Evolutionary conservation across 2,329 filamentous ascomycete species (phyloP), one percentile per base, ranked within the genome.

Genomic region (Metarhizium anisopliae): DNA sequence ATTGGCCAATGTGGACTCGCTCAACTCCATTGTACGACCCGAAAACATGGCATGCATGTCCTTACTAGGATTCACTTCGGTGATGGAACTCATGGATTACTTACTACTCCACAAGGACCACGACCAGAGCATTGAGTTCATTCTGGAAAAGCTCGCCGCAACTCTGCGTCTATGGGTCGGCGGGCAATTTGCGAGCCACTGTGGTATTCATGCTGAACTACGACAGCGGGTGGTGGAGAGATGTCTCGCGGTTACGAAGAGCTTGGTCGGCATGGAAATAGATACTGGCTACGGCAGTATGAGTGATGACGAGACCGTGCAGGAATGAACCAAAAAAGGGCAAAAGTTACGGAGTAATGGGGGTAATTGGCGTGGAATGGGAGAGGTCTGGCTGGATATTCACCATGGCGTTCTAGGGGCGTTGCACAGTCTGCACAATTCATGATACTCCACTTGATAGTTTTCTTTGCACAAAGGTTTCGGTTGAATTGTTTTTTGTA

Each of bases 161-260:
- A 76, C 71, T 16, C 69, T 87, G 51, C 74, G 84, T 30, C 76
- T 83, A 43, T 86, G 84, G 84, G 79, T 83, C 52, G 81, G 81
- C 16, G 76, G 79, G 6, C 64, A 71, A 2, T 70, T 75, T 3
- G 80, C 79, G 20, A 77, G 77, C 51, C 74, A 74, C 55, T 76
- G 74, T 52, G 79, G 77, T 2, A 68, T 86, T n/a, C 71, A 74
- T 18, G 70, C 72, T 2, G 72, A 76, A 14, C 68, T 81, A n/a
- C 77, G 81, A 56, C 74, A 75, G 55, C 72, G 73, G 59, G 75
- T 84, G 61, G 77, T 85, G 3, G 75, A 80, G 52, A 73, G 75
- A 53, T 86, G 82, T 58, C 66, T 85, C 18, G 63, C 68, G 11
- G 75, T 85, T 40, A 82, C 78, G 14, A 82, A 81, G 64, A 76